Evolutionary conservation across 306 rosid genomes (phyloP).

Genomic region (Rosa multiflora): DNA sequence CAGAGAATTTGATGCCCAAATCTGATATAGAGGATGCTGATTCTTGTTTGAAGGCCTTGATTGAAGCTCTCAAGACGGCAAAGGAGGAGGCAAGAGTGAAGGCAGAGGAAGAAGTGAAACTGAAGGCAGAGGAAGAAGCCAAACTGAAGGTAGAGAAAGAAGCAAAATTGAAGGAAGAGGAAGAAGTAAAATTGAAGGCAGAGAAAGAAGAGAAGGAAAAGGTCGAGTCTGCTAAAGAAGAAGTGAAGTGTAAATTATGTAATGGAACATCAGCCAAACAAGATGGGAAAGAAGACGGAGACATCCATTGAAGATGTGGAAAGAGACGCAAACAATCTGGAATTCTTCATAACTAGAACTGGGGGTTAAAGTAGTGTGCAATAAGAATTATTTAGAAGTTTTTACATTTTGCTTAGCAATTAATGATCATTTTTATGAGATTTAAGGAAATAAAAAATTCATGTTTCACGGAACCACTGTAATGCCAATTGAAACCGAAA

Average conservation of each 20-base stretch:
- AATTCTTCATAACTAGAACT: background rate
- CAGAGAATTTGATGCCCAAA: conserved; percentile 64
- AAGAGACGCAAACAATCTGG: background rate
- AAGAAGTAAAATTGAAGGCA: background rate
- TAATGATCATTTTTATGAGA: background rate
- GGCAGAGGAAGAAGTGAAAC: conserved; percentile 23
- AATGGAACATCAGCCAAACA: conserved; percentile 11
- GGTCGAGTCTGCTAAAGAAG: background rate
- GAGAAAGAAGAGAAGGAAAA: background rate
- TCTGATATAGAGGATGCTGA: conserved; percentile 33
- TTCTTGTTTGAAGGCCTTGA: conserved; percentile 42
- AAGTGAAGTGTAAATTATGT: conserved; percentile 5
- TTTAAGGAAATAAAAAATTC: background rate
- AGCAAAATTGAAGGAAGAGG: conserved; percentile 1
- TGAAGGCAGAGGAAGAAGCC: conserved; percentile 17
- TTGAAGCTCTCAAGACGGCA: conserved; percentile 38
- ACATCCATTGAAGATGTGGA: background rate
- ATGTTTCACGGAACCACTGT: background rate
- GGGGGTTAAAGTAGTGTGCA: background rate
- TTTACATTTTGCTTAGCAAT: background rate
- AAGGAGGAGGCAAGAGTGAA: conserved; percentile 41
- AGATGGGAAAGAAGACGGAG: conserved; percentile 1
- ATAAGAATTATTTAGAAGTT: background rate
- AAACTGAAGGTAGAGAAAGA: conserved; percentile 14
- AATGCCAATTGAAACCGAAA: background rate